A percentile compares a stretch with the other conserved stretches of the same genome.
Evolutionary conservation across 306 rosid genomes (phyloP).

Genomic region (Fragaria vesca): DNA sequence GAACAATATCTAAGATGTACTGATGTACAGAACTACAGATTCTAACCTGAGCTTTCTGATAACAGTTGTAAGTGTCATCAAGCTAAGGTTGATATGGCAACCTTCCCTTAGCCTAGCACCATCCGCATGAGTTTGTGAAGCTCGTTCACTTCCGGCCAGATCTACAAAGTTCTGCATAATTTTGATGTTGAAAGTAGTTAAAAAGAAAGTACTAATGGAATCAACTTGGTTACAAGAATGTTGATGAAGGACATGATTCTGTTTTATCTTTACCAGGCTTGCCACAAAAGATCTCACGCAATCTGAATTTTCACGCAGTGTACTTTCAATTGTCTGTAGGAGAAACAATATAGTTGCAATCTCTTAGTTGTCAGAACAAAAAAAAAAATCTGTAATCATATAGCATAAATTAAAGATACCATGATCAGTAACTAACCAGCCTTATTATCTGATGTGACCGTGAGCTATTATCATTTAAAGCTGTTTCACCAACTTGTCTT

Average conservation of each 20-base stretch:
- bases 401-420: constrained; percentile 12
- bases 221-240: constrained; percentile 3
- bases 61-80: constrained; percentile 99
- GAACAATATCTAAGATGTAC: not conserved
- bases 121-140: constrained; percentile 94
- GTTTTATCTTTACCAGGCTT: constrained; percentile 65
- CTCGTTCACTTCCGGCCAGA: constrained; percentile 99
- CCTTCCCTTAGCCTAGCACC: constrained; percentile 99
- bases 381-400: not conserved
- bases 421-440: constrained; percentile 54
- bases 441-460: constrained; percentile 99
- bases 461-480: constrained; percentile 91
- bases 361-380: constrained; percentile 6
- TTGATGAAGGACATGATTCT: not conserved
- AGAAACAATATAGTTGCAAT: constrained; percentile 18
- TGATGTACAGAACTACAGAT: constrained; percentile 2
- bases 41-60: constrained; percentile 96
- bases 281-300: constrained; percentile 92
- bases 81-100: constrained; percentile 97
- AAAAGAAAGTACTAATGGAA: not conserved
- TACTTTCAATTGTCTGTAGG: constrained; percentile 86
- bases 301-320: constrained; percentile 76
- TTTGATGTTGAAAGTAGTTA: constrained; percentile 10
- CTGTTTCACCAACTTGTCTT: constrained; percentile 99
- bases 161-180: constrained; percentile 87